These are phyloP conservation scores for Ustilago crameri DNA, from an alignment of 1,284 basidiomycete species.

Conservation along the genomic window DNA sequence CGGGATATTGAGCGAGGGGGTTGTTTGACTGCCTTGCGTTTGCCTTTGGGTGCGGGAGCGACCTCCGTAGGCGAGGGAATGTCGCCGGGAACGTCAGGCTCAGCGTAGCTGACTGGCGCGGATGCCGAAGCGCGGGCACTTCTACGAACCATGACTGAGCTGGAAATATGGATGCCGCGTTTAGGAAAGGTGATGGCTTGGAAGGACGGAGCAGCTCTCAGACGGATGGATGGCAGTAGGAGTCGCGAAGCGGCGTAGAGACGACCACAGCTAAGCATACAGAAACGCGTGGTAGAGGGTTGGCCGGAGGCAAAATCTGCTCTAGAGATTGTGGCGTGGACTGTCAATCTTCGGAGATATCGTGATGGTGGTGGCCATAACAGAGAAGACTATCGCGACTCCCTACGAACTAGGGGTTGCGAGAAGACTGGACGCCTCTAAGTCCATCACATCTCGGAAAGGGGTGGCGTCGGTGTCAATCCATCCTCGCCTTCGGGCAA, in stretches of 20 bases:
- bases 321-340: too few species aligned
- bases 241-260: conserved; percentile 17
- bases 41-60: conserved; percentile 13
- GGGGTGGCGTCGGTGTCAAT: background rate
- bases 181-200: background rate
- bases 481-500: background rate
- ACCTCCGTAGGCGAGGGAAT: background rate
- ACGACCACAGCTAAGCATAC: background rate
- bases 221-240: conserved; percentile 1
- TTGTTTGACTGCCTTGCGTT: conserved; percentile 12
- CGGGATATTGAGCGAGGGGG: background rate
- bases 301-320: too few species aligned
- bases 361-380: too few species aligned
- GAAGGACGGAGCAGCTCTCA: background rate
- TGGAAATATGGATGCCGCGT: background rate
- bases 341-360: too few species aligned
- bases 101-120: conserved; percentile 23
- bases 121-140: conserved; percentile 36
- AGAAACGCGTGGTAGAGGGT: background rate
- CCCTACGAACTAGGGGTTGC: too few species aligned
- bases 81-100: conserved; percentile 14
- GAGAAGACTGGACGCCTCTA: too few species aligned
- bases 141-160: conserved; percentile 25
- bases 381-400: too few species aligned
- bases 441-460: background rate